A percentile compares a stretch with the other conserved stretches of the same genome.
Conservation (phyloP, 805 yeast species). For the Grigorovia jiainica region DNA sequence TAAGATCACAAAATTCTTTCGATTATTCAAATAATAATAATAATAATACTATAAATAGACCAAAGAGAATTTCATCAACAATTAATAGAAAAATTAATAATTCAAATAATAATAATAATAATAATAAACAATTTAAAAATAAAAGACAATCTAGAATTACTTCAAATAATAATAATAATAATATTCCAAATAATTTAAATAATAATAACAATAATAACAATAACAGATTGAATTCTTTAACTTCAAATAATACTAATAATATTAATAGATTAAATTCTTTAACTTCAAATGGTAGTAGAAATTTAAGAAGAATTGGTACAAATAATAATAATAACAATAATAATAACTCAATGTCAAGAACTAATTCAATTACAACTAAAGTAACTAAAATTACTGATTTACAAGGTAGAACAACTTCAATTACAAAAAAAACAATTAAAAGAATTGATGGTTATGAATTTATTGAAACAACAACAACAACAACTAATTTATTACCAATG, state of each 20-base stretch:
- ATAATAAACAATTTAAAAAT: neutral
- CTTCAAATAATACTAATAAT: neutral
- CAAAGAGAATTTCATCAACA: neutral
- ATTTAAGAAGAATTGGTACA: neutral
- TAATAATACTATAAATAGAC: conserved; percentile 4
- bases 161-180: neutral
- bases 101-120: neutral
- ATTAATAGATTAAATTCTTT: neutral
- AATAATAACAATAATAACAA: neutral
- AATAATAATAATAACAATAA: neutral
- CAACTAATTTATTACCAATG: conserved; percentile 16
- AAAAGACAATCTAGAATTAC: no score
- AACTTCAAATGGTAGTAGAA: conserved; percentile 2
- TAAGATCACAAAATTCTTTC: conserved; percentile 12
- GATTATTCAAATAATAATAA: neutral
- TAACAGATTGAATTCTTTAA: neutral
- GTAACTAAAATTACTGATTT: conserved; percentile 43
- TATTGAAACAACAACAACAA: conserved; percentile 38
- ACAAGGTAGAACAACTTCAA: conserved; percentile 45
- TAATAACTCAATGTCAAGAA: conserved; percentile 3
- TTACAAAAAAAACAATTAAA: conserved; percentile 44
- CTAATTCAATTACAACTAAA: conserved; percentile 33
- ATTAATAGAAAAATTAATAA: neutral
- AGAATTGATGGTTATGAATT: conserved; percentile 40
- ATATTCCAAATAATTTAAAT: neutral